A percentile compares a stretch with the other conserved stretches of the same genome.
Conservation (phyloP, 2,329 filamentous ascomycete genomes). For the Cucurbitaria berberidis region DNA sequence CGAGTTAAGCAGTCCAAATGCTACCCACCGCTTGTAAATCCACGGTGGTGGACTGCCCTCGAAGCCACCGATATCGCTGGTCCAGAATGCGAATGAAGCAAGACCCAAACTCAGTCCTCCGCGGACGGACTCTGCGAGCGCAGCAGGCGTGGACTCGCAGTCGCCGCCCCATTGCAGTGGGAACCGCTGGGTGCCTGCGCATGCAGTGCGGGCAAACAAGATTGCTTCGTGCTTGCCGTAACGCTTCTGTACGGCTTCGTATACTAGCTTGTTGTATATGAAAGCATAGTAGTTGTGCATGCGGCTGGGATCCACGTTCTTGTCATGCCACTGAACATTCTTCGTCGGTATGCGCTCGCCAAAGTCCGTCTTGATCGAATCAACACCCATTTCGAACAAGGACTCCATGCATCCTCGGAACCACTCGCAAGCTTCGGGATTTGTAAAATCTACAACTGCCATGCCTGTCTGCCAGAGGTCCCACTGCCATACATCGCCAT, state of each 20-base stretch:
- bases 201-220: slow-evolving; percentile 71
- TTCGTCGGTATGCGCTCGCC: slow-evolving; percentile 72
- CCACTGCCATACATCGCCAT: slow-evolving; percentile 75
- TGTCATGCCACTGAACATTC: slow-evolving; percentile 70
- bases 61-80: slow-evolving; percentile 74
- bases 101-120: slow-evolving; percentile 69
- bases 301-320: slow-evolving; percentile 63
- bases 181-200: slow-evolving; percentile 72
- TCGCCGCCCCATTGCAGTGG: slow-evolving; percentile 73
- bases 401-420: slow-evolving; percentile 66
- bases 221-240: slow-evolving; percentile 62
- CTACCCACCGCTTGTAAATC: slow-evolving; percentile 80
- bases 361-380: slow-evolving; percentile 78
- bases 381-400: slow-evolving; percentile 72
- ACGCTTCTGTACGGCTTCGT: slow-evolving; percentile 65
- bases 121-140: slow-evolving; percentile 73
- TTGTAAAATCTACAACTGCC: slow-evolving; percentile 76
- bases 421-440: slow-evolving; percentile 71
- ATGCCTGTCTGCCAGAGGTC: slow-evolving; percentile 80
- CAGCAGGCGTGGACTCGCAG: slow-evolving; percentile 75
- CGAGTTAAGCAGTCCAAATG: slow-evolving; percentile 73
- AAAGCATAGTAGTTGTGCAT: slow-evolving; percentile 84
- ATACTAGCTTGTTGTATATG: slow-evolving; percentile 73
- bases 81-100: slow-evolving; percentile 72
- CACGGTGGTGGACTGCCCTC: slow-evolving; percentile 70